Percentiles rank a stretch among this genome's conserved stretches.
Evolutionary conservation across 1,284 basidiomycete species (phyloP).

Genomic region (Kalmanozyma brasiliensis): DNA sequence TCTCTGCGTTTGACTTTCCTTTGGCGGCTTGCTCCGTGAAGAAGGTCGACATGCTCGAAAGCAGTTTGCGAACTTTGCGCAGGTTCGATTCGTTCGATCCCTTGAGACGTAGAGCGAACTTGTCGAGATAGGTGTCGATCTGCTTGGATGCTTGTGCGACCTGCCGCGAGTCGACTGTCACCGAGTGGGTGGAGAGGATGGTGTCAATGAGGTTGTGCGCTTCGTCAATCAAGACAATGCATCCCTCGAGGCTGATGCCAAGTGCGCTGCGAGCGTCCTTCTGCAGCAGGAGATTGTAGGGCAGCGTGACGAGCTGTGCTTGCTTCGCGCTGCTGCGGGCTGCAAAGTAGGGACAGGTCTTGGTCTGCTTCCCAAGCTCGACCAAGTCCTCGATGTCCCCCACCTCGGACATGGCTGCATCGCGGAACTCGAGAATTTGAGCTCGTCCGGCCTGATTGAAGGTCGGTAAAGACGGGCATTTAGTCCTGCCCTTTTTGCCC

Average conservation of each 20-base stretch:
- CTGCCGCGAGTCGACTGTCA: constrained; percentile 74
- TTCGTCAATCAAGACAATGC: constrained; percentile 90
- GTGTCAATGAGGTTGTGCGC: constrained; percentile 84
- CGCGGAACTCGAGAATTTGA: constrained; percentile 84
- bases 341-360: constrained; percentile 93
- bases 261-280: constrained; percentile 85
- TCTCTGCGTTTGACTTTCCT: constrained; percentile 6
- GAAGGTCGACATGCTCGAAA: constrained; percentile 39
- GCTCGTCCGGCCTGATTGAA: constrained; percentile 60
- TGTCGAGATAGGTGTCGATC: constrained; percentile 80
- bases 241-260: constrained; percentile 78
- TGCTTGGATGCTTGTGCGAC: constrained; percentile 79
- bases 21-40: constrained; percentile 24
- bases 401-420: constrained; percentile 81
- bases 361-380: constrained; percentile 74
- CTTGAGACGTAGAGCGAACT: constrained; percentile 81
- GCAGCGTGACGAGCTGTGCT: constrained; percentile 90
- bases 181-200: constrained; percentile 84
- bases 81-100: constrained; percentile 81
- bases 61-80: constrained; percentile 73
- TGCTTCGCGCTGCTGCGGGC: constrained; percentile 85
- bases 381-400: constrained; percentile 96
- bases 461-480: constrained; percentile 81
- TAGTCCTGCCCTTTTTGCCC: constrained; percentile 40
- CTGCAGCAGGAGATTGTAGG: constrained; percentile 91